Conservation (phyloP, 768 basidiomycete genomes). For the Collybiopsis confluens region DNA sequence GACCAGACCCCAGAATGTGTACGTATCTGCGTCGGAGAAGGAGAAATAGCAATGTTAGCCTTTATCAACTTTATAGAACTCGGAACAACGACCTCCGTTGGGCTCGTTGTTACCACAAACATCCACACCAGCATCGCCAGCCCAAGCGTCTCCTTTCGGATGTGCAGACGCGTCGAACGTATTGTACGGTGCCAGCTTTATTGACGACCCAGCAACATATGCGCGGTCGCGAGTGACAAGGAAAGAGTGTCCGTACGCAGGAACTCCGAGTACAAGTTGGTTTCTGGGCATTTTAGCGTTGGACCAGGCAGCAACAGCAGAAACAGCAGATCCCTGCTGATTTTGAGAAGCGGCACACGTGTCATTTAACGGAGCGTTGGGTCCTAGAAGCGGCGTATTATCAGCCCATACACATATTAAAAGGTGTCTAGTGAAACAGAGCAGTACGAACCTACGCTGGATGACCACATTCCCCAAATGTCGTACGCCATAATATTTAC, state of each 20-base stretch:
- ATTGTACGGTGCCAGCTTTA: constrained; percentile 43
- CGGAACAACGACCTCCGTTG: constrained; percentile 35
- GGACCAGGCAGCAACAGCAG: constrained; percentile 69
- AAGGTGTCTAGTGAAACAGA: no score
- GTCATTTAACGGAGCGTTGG: constrained; percentile 84
- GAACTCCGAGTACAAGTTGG: constrained; percentile 74
- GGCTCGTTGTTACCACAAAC: constrained; percentile 48
- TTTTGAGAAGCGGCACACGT: constrained; percentile 57
- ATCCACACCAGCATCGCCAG: constrained; percentile 45
- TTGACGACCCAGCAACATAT: constrained; percentile 32
- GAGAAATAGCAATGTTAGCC: no score
- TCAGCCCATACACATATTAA: no score
- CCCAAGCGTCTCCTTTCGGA: constrained; percentile 64
- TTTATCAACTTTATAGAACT: neutral
- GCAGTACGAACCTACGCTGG: constrained; percentile 28
- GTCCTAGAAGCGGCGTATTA: constrained; percentile 46
- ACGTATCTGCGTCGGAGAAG: constrained; percentile 15
- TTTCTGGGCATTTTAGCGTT: constrained; percentile 70
- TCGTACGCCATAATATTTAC: constrained; percentile 69
- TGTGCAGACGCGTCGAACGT: constrained; percentile 44
- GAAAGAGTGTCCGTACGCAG: constrained; percentile 82
- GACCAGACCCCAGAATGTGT: constrained; percentile 66
- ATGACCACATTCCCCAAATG: constrained; percentile 58
- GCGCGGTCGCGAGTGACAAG: constrained; percentile 43
- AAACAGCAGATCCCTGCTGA: constrained; percentile 70